Evolutionary conservation across 1,139 yeast species (phyloP), one percentile per base, ranked within the genome.

Genomic region (Protomyces arabidopsidicola): DNA sequence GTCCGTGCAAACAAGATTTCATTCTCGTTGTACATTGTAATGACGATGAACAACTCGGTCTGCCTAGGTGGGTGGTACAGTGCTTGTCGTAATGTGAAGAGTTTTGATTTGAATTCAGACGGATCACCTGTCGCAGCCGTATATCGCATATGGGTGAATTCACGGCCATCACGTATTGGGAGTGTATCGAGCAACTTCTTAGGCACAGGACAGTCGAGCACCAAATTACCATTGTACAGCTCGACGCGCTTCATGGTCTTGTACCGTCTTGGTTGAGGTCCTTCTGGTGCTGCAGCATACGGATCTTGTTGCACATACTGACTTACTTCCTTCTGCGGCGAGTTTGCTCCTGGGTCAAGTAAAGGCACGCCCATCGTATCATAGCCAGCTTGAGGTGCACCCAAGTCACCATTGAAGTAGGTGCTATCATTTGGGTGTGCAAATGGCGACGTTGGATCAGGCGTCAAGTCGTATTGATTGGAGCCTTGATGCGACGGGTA

Each of bases 121-220:
- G 95, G 93, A 62, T 89, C 90, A 72, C 90, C 85, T 1, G 95
- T 88, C 55, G 87, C 88, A 0, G 91, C 95, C 38, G 89, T 84
- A 75, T 88, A 88, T 68, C 95, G 78, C 87, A 88, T 83, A 68
- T 84, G 85, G 8, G 87, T 77, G 78, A 87, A 87, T 74, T 88
- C 95, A 65, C 90, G 78, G 58, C 79, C 84, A 12, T 79, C 77
- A 67, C 81, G 76, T 58, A 76, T 76, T 14, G 83, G 84, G 71
- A 83, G 84, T 60, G 84, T 84, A 61, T 78, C 79, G 51, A 85
- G 75, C 54, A 87, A 78, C 50, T 84, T 78, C 61, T 80, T 77
- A 1, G 90, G 86, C 2, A 86, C 88, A 1, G 93, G 95, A 69
- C 91, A 88, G 74, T 87, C 95, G 54, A 87, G 81, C 9, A 88